phyloP scores from a whole-genome alignment of 805 yeast genomes.

The Starmerella gropengiesseri region DNA sequence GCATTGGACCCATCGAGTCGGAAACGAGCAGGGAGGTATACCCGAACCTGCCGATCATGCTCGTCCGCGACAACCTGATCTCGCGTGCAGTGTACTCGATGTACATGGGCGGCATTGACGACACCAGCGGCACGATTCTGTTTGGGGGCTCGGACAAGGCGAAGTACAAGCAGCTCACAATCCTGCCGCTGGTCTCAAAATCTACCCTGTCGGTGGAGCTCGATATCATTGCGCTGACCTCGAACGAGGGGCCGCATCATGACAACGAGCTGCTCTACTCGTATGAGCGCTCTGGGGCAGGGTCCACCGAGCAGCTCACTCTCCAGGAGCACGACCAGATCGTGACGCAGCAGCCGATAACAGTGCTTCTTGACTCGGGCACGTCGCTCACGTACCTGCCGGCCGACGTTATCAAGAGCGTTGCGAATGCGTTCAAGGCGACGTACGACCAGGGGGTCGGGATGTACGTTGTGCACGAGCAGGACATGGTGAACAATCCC shows the following conservation, averaged over 20 bases:
- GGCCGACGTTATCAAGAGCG: slow-evolving; percentile 24
- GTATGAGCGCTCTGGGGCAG: not conserved
- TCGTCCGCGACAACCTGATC: slow-evolving; percentile 49
- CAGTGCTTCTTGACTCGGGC: slow-evolving; percentile 48
- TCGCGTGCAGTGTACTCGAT: slow-evolving; percentile 49
- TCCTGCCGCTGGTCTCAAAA: slow-evolving; percentile 34
- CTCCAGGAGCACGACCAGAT: slow-evolving; percentile 14
- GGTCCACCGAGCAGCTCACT: not conserved
- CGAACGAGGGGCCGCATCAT: slow-evolving; percentile 10
- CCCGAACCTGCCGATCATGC: slow-evolving; percentile 49
- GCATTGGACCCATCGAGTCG: slow-evolving; percentile 24
- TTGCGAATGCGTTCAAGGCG: slow-evolving; percentile 34
- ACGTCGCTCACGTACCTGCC: slow-evolving; percentile 46
- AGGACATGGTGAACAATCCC: slow-evolving; percentile 16
- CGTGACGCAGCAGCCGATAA: slow-evolving; percentile 14
- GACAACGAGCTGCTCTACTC: not conserved
- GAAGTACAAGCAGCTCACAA: slow-evolving; percentile 44
- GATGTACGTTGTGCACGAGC: slow-evolving; percentile 36
- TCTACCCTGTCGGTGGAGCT: slow-evolving; percentile 23
- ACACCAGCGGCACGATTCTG: slow-evolving; percentile 42
- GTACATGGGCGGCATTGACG: slow-evolving; percentile 38
- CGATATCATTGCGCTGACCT: slow-evolving; percentile 17
- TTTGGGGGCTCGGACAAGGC: slow-evolving; percentile 66
- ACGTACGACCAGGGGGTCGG: slow-evolving; percentile 32
- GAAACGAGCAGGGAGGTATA: slow-evolving; percentile 30